Conservation (phyloP, 2,329 filamentous ascomycete species). For the Cytospora schulzeri region DNA sequence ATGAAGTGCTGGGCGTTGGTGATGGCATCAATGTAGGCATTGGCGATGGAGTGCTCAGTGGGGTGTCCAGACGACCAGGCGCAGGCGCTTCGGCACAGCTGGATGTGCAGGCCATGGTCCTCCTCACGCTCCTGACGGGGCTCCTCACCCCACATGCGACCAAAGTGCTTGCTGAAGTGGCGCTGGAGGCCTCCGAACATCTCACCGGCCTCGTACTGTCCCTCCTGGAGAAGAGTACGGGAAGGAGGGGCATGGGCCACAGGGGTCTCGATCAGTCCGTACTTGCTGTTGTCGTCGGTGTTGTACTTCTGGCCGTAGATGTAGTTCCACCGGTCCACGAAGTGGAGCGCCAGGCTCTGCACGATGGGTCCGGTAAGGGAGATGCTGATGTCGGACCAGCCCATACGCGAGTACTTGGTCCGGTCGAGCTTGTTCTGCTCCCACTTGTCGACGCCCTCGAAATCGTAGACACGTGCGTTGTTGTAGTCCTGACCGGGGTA, state of each 20-base stretch:
- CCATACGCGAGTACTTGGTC: slow-evolving; percentile 80
- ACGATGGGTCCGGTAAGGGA: slow-evolving; percentile 76
- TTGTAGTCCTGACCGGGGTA: slow-evolving; percentile 94
- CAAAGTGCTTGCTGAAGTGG: slow-evolving; percentile 42
- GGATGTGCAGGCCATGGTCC: slow-evolving; percentile 44
- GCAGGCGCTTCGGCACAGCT: slow-evolving; percentile 48
- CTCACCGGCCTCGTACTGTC: slow-evolving; percentile 29
- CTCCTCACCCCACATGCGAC: slow-evolving; percentile 39
- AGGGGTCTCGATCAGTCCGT: slow-evolving; percentile 39
- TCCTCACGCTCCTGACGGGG: slow-evolving; percentile 29
- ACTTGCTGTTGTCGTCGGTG: slow-evolving; percentile 53
- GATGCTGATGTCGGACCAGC: slow-evolving; percentile 86
- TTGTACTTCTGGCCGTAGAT: slow-evolving; percentile 82
- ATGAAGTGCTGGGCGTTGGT: slow-evolving; percentile 70
- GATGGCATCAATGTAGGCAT: slow-evolving; percentile 78
- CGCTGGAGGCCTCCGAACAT: slow-evolving; percentile 36
- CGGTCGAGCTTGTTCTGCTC: slow-evolving; percentile 86
- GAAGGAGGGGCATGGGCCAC: slow-evolving; percentile 31
- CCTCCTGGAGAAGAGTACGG: slow-evolving; percentile 31
- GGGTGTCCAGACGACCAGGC: slow-evolving; percentile 55
- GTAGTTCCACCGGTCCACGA: slow-evolving; percentile 88
- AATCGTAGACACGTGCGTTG: slow-evolving; percentile 83
- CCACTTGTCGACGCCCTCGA: slow-evolving; percentile 75
- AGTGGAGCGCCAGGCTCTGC: slow-evolving; percentile 74
- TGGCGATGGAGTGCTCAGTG: slow-evolving; percentile 77